These are phyloP conservation scores for Physcia stellaris DNA, from an alignment of 495 filamentous ascomycete species.

Conservation along the genomic window DNA sequence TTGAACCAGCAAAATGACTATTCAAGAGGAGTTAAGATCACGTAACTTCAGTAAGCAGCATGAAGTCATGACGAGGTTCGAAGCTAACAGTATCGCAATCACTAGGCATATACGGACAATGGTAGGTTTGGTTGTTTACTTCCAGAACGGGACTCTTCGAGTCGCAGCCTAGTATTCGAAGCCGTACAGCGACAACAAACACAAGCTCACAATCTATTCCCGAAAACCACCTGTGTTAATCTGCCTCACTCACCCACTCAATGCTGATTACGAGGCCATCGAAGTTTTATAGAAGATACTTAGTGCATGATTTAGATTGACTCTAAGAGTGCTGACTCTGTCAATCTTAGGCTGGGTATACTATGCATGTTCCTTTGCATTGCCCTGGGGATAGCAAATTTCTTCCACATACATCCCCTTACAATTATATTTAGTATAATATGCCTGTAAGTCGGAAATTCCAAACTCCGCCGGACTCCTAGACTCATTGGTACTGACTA, in stretches of 20 bases:
- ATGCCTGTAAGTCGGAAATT: constrained; percentile 55
- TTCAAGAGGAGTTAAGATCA: constrained; percentile 68
- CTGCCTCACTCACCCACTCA: background rate
- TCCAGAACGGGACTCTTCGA: background rate
- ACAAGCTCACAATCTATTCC: background rate
- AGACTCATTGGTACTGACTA: background rate
- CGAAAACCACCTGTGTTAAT: background rate
- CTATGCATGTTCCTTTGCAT: constrained; percentile 90
- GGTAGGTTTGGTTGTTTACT: constrained; percentile 45
- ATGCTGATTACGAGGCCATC: background rate
- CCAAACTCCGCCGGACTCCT: background rate
- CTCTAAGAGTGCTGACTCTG: too few species aligned
- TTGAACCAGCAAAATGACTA: constrained; percentile 29
- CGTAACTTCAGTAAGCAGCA: constrained; percentile 88
- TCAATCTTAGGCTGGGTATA: constrained; percentile 69
- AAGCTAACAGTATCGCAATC: too few species aligned
- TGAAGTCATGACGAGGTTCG: too few species aligned
- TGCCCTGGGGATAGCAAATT: constrained; percentile 85
- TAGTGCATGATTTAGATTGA: constrained; percentile 1
- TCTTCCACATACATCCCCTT: constrained; percentile 50
- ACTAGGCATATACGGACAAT: constrained; percentile 99
- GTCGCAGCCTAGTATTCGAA: background rate
- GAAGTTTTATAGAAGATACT: background rate
- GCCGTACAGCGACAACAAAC: background rate
- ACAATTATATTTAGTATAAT: constrained; percentile 75